Base-by-base conservation (phyloP, 1,284 basidiomycete species). In the Cutaneotrichosporon dermatis region DNA sequence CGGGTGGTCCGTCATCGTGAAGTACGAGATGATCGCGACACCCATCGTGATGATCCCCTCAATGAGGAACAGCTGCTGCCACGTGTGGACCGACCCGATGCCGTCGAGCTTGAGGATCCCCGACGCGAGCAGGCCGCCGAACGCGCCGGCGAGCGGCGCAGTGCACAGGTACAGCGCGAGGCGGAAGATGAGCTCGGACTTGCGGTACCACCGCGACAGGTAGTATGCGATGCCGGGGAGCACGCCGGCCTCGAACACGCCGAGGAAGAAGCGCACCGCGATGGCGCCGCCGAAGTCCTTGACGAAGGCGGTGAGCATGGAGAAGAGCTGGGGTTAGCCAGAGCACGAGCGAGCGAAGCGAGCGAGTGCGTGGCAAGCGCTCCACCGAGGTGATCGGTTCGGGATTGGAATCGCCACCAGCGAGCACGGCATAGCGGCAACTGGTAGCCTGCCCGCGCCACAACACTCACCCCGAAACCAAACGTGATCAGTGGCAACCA, bases 11-110 rank as follows among this genome's bases (percentile, higher is more conserved):
- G 69, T 66, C 55, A 71, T 67, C 6, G 69, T 56, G 51, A 66
- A 66, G 54, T 63, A 59, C 33, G 69, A 41, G 6, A 72, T 41
- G 39, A 71, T 42, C 0, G 59, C 60, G 6, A 70, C 35, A 13
- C 61, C 66, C 11, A 68, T 68, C 1, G 72, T 74, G 54, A 74
- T 69, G 53, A 74, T 64, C 8, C 72, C 72, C 55, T 74, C 71
- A 36, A 69, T 55, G 11, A 69, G 52, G 61, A 69, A 69, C 8
- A 69, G 62, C 42, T 63, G 58, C 37, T 67, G 52, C 61, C 66
- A 66, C 15, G 54, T 48, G 39, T 63, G 56, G 5, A 69, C 48
- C 2, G 12, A 51, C 2, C 68, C 70, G 37, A 74, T 66, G 6
- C 51, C 49, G 13, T 40, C 15, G 5, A 68, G 48, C 36, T 57